Evolutionary conservation across 257 asterid genomes (phyloP).

Genomic region (Salvia rosmarinus): DNA sequence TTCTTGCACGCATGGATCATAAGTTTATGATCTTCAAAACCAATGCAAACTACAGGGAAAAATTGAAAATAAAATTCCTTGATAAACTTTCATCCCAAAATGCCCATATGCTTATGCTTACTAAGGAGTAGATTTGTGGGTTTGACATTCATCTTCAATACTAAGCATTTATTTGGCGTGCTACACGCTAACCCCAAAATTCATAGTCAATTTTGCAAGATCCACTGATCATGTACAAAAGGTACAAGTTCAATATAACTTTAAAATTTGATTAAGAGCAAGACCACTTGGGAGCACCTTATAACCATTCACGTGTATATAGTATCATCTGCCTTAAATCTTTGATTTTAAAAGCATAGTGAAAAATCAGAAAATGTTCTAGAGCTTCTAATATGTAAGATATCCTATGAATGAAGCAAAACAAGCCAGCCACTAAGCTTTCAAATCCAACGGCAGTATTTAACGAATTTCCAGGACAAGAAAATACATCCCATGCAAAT

Average conservation of each 20-base stretch:
- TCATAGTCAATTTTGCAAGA: neutral
- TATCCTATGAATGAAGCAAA: neutral
- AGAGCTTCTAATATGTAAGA: neutral
- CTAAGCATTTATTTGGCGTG: neutral
- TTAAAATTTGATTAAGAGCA: neutral
- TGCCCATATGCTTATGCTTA: neutral
- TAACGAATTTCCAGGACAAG: neutral
- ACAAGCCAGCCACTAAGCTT: neutral
- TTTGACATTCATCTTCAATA: neutral
- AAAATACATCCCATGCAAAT: neutral
- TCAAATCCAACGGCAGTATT: neutral
- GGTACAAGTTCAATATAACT: neutral
- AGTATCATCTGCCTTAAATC: neutral
- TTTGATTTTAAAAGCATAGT: neutral
- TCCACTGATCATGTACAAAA: neutral
- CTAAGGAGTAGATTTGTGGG: neutral
- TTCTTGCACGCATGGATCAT: too few species aligned
- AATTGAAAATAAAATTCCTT: too few species aligned
- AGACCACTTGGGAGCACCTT: neutral
- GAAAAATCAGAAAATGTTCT: conserved; percentile 8
- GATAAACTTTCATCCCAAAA: neutral
- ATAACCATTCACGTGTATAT: neutral
- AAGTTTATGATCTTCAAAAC: too few species aligned
- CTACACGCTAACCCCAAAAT: neutral
- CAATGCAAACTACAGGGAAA: too few species aligned